Evolutionary conservation across 192 early-diverging fungal genomes (phyloP).

Genomic region (Mortierella antarctica): DNA sequence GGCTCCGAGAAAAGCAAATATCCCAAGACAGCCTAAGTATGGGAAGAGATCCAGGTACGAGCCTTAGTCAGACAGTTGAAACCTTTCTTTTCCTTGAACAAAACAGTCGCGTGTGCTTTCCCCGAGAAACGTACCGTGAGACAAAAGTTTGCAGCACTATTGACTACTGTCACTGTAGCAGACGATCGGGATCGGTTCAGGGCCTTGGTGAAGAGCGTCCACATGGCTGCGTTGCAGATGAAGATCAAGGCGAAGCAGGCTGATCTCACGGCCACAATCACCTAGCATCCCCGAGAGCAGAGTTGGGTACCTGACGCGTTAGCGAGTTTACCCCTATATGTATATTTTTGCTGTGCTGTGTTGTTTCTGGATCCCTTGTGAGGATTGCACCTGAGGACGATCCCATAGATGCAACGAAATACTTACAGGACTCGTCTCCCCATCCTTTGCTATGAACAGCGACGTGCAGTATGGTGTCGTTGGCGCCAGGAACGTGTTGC

Average conservation of each 20-base stretch:
- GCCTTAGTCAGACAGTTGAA: background rate
- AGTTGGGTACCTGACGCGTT: background rate
- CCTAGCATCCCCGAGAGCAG: constrained; percentile 8
- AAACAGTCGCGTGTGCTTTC: background rate
- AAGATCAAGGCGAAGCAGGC: constrained; percentile 70
- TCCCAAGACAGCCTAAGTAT: constrained; percentile 74
- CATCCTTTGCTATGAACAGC: constrained; percentile 35
- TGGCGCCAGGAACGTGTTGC: constrained; percentile 34
- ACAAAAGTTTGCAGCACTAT: constrained; percentile 82
- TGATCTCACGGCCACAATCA: constrained; percentile 55
- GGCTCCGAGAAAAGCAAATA: constrained; percentile 79
- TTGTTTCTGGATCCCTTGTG: background rate
- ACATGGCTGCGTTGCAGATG: constrained; percentile 85
- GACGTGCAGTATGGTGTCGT: constrained; percentile 40
- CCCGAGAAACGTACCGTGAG: constrained; percentile 59
- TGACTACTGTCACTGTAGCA: constrained; percentile 79
- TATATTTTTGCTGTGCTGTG: background rate
- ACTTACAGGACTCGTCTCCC: constrained; percentile 45
- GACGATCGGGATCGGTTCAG: constrained; percentile 80
- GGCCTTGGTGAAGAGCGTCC: constrained; percentile 88
- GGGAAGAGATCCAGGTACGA: background rate
- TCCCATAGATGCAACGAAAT: background rate
- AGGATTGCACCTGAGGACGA: background rate
- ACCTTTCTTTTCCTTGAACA: background rate
- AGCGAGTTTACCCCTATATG: background rate